These are phyloP conservation scores for Botryosphaeria dothidea DNA, from an alignment of 2,329 filamentous ascomycete species.

Conservation along the genomic window DNA sequence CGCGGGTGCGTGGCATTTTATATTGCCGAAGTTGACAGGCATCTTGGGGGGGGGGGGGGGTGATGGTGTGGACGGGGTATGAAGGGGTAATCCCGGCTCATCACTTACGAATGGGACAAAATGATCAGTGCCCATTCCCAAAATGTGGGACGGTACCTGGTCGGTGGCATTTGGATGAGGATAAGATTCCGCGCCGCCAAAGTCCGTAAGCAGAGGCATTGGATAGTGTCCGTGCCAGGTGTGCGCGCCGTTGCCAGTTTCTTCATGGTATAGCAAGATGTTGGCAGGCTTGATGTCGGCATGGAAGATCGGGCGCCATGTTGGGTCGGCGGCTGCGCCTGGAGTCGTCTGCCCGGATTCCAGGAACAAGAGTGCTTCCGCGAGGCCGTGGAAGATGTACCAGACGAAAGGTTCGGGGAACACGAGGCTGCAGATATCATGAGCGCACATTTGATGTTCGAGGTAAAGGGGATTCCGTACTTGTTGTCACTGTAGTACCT, in stretches of 20 bases:
- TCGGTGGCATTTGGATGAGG: not conserved
- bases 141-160: not conserved
- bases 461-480: not conserved
- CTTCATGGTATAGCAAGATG: not conserved
- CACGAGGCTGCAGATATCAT: not conserved
- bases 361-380: not conserved
- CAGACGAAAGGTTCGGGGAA: conserved; percentile 10
- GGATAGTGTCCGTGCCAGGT: conserved; percentile 1
- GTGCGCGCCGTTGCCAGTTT: not conserved
- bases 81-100: too few relatives aligned
- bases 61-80: too few relatives aligned
- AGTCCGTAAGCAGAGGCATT: not conserved
- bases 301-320: not conserved
- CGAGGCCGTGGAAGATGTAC: conserved; percentile 3
- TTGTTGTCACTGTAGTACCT: not conserved
- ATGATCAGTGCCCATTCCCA: not conserved
- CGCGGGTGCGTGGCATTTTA: too few relatives aligned
- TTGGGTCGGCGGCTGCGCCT: not conserved
- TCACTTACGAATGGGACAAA: not conserved
- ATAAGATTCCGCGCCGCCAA: not conserved
- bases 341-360: not conserved
- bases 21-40: too few relatives aligned
- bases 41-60: too few relatives aligned
- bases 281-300: conserved; percentile 10
- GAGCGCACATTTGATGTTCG: too few relatives aligned